A percentile compares a stretch with the other conserved stretches of the same genome.
phyloP scores from a whole-genome alignment of 164 flowering plant species.

The Nymphaea thermarum region DNA sequence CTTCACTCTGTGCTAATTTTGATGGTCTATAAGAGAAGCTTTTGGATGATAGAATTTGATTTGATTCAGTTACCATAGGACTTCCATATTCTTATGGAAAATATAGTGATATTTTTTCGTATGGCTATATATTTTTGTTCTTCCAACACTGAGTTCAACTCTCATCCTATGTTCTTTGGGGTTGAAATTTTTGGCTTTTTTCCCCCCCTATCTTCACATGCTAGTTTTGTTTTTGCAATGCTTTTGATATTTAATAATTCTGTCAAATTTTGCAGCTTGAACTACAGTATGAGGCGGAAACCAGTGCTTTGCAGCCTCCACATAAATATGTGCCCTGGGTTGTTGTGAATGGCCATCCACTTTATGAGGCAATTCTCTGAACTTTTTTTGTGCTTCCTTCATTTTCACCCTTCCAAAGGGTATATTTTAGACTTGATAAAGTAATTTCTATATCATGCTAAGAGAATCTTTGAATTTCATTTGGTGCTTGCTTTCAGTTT shows the following conservation, averaged over 20 bases:
- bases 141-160: background rate
- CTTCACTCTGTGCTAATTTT: too few relatives aligned
- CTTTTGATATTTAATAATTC: background rate
- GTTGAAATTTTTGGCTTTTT: too few relatives aligned
- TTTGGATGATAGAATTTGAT: too few relatives aligned
- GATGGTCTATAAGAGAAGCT: too few relatives aligned
- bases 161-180: background rate
- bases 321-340: constrained; percentile 94
- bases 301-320: constrained; percentile 65
- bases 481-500: too few relatives aligned
- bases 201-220: background rate
- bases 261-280: constrained; percentile 51
- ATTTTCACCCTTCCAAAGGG: background rate
- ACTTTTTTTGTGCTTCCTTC: background rate
- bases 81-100: too few relatives aligned
- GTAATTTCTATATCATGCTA: background rate
- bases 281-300: constrained; percentile 54
- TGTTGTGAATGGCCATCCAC: constrained; percentile 66
- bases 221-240: background rate
- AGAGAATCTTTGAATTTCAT: too few relatives aligned
- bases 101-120: background rate
- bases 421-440: background rate
- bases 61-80: too few relatives aligned
- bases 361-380: constrained; percentile 47
- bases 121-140: background rate